phyloP scores from a whole-genome alignment of 2,329 filamentous ascomycete genomes.

The Aspergillus alliaceus region DNA sequence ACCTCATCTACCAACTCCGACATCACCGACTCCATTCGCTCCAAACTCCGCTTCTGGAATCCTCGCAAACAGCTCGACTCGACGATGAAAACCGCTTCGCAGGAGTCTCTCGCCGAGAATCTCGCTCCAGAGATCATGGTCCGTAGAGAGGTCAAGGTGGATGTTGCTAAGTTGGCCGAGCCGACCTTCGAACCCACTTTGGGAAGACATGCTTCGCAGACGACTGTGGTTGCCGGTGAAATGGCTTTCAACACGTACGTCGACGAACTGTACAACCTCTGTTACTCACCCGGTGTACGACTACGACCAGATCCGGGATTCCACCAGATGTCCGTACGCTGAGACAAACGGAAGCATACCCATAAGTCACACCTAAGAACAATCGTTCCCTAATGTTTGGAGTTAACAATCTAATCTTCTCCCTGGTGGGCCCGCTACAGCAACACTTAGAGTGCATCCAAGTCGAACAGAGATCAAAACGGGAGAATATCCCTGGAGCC shows the following conservation, averaged over 20 bases:
- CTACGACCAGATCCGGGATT: constrained; percentile 24
- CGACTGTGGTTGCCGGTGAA: constrained; percentile 27
- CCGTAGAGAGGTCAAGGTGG: constrained; percentile 62
- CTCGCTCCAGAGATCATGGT: constrained; percentile 61
- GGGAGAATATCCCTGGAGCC: not conserved
- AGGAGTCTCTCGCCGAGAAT: constrained; percentile 22
- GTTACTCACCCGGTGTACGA: constrained; percentile 31
- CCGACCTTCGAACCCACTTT: constrained; percentile 17
- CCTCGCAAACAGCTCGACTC: constrained; percentile 8
- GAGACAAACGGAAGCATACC: not conserved
- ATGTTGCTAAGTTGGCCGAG: constrained; percentile 37
- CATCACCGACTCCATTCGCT: constrained; percentile 18
- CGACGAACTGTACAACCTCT: constrained; percentile 46
- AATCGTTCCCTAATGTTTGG: not conserved
- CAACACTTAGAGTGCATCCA: not conserved
- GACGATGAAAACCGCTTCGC: constrained; percentile 7
- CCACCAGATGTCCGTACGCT: constrained; percentile 2
- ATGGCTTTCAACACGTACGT: constrained; percentile 43
- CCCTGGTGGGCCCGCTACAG: not conserved
- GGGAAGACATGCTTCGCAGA: constrained; percentile 21
- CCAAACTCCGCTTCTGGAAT: constrained; percentile 24
- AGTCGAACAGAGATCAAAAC: not conserved
- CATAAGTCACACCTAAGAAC: not conserved
- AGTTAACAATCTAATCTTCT: not conserved
- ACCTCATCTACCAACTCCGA: constrained; percentile 26